Base-by-base conservation (phyloP, 495 filamentous ascomycete species). In the Xylaria sp. region DNA sequence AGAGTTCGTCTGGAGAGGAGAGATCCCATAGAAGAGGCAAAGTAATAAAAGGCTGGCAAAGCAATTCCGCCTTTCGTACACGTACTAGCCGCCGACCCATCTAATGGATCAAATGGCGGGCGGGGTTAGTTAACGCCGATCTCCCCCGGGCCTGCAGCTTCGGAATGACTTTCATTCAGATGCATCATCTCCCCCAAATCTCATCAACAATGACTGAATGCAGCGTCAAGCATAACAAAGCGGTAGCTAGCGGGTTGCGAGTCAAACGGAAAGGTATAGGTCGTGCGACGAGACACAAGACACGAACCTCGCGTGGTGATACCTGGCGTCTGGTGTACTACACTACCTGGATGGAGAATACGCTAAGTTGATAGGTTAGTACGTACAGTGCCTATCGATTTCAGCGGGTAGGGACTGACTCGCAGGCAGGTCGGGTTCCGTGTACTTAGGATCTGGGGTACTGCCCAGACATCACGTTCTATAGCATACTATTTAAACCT, bases 51-150 rank as follows among this genome's bases (percentile, higher is more conserved):
- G n/a, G n/a, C n/a, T n/a, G 53, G 26, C 53, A 33, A 33, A 33
- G 55, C 37, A 33, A 40, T 31, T 64, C 24, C 15, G 24, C 41
- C 41, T n/a, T n/a, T 67, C 33, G 48, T 53, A 53, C 46, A 64
- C 35, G 48, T 17, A 50, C 63, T 48, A 17, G 29, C 19, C n/a
- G 44, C 33, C 5, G 64, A 48, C 35, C 64, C 64, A 43, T 40
- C 35, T 43, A 55, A 55, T 11, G 64, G 44, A 43, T 40, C 35
- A 55, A 55, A 55, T 11, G 64, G 44, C 21, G 43, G 31, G n/a
- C 19, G 40, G 55, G 5, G 35, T 5, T 62, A 21, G 26, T 33
- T 46, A 48, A 64, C 61, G 61, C 61, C 37, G 24, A 48, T 61
- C 61, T 26, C 14, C 21, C 31, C 5, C 35, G n/a, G 26, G 17